Evolutionary conservation across 1,284 basidiomycete species (phyloP), one percentile per base, ranked within the genome.

Genomic region (Puccinia novopanici): DNA sequence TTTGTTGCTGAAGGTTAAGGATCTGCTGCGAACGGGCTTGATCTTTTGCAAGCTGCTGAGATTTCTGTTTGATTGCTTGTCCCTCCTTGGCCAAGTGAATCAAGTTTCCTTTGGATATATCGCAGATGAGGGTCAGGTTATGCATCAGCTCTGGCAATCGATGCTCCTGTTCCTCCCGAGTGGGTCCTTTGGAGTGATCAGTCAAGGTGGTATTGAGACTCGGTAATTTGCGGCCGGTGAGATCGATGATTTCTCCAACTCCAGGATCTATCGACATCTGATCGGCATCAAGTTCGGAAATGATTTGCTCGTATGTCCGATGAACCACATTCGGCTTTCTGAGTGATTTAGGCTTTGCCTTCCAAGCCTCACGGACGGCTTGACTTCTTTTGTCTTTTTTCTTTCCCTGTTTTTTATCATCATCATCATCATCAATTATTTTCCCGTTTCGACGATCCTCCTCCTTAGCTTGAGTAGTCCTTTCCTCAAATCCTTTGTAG

Each of bases 271-370:
- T 84, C 8, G 48, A 52, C 0, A 88, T 87, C 19, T 82, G 52
- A 27, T 70, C 74, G 34, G 68, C 73, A 34, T 81, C 75, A 27
- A 92, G 91, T 85, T 95, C 94, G 3, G 92, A 92, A 65, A 98
- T 85, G 79, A 98, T 93, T 86, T 98, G 90, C 86, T 98, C 95
- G 84, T 97, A 98, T 0, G 94, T 94, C 88, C 95, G 95, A 87
- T 96, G 93, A 84, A 94, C 91, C 37, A 95, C 88, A 86, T 90
- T 93, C 40, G 89, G 90, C 87, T 94, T 97, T 81, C 81, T 82
- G 80, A 82, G 82, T 82, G 83, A 82, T 82, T 92, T 93, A 91
- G 92, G 93, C 40, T 82, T 82, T 79, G 92, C 87, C 83, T 88
- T 88, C 72, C 80, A 82, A 80, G 67, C 83, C 81, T 57, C 82